These are phyloP conservation scores for Russula lepida DNA, from an alignment of 768 basidiomycete species.

Conservation along the genomic window DNA sequence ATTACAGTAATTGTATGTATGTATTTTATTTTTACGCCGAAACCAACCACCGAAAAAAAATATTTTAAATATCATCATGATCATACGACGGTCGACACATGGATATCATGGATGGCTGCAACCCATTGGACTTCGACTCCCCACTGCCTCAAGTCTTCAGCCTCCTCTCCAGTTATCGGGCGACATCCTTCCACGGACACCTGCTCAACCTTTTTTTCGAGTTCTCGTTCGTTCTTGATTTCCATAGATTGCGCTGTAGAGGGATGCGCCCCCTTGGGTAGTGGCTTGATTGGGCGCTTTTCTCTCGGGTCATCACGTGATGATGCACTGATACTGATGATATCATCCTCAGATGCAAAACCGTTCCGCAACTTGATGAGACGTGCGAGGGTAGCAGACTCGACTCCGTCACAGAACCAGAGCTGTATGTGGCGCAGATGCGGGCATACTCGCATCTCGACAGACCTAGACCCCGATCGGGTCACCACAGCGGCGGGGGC, in stretches of 20 bases:
- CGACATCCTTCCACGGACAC: slow-evolving; percentile 1
- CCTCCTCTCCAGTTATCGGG: slow-evolving; percentile 1
- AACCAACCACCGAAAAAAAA: too few relatives aligned
- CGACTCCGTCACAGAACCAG: slow-evolving; percentile 13
- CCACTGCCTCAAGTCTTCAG: not conserved
- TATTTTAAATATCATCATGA: too few relatives aligned
- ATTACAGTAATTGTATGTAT: too few relatives aligned
- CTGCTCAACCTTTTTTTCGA: not conserved
- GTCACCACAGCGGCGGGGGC: too few relatives aligned
- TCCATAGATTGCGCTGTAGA: not conserved
- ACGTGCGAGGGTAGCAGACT: not conserved
- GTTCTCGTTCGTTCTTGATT: not conserved
- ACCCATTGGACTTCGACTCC: slow-evolving; percentile 6
- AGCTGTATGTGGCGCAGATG: slow-evolving; percentile 10
- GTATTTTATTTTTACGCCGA: too few relatives aligned
- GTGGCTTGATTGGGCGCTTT: not conserved
- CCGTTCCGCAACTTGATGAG: slow-evolving; percentile 17
- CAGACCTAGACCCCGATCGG: not conserved
- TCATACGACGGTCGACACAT: too few relatives aligned
- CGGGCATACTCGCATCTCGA: slow-evolving; percentile 2
- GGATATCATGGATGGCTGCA: too few relatives aligned
- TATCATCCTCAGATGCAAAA: not conserved
- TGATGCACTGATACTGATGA: too few relatives aligned
- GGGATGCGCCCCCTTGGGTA: not conserved
- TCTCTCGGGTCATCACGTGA: not conserved